A percentile compares a stretch with the other conserved stretches of the same genome.
Conservation (phyloP, 148 eudicot species). For the Vaccinium corymbosum region DNA sequence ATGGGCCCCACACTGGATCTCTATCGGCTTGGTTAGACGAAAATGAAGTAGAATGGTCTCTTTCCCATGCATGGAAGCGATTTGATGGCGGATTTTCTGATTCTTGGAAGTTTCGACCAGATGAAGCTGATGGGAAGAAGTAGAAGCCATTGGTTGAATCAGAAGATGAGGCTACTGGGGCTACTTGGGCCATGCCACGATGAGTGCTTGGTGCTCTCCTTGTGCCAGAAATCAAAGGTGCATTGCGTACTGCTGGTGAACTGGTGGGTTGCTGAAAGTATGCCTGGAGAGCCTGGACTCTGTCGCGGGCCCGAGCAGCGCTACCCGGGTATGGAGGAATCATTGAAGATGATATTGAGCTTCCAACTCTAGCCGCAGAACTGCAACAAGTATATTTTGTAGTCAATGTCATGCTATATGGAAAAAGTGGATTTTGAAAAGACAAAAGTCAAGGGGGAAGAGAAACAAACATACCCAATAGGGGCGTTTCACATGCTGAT, state of each 20-base stretch:
- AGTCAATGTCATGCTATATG: background rate
- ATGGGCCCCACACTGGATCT: constrained; percentile 58
- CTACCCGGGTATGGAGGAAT: constrained; percentile 80
- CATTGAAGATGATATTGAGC: constrained; percentile 61
- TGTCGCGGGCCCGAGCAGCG: constrained; percentile 81
- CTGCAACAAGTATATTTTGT: constrained; percentile 24
- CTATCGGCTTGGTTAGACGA: constrained; percentile 46
- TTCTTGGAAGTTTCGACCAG: constrained; percentile 50
- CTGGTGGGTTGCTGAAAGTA: constrained; percentile 69
- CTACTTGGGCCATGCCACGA: constrained; percentile 39
- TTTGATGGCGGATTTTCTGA: constrained; percentile 41
- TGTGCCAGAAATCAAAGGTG: constrained; percentile 38
- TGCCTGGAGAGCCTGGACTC: constrained; percentile 80
- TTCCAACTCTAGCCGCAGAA: constrained; percentile 62
- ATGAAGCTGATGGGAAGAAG: constrained; percentile 55
- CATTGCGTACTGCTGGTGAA: constrained; percentile 37
- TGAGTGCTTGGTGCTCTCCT: constrained; percentile 57
- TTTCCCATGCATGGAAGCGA: constrained; percentile 56
- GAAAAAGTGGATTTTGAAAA: background rate
- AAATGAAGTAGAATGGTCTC: constrained; percentile 47
- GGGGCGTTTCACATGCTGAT: background rate
- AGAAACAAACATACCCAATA: background rate
- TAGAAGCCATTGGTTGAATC: constrained; percentile 61
- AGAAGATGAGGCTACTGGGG: constrained; percentile 53
- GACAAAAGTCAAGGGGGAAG: background rate